A percentile compares a stretch with the other conserved stretches of the same genome.
Evolutionary conservation across 805 yeast species (phyloP).

Genomic region (Suhomyces tanzawaensis): DNA sequence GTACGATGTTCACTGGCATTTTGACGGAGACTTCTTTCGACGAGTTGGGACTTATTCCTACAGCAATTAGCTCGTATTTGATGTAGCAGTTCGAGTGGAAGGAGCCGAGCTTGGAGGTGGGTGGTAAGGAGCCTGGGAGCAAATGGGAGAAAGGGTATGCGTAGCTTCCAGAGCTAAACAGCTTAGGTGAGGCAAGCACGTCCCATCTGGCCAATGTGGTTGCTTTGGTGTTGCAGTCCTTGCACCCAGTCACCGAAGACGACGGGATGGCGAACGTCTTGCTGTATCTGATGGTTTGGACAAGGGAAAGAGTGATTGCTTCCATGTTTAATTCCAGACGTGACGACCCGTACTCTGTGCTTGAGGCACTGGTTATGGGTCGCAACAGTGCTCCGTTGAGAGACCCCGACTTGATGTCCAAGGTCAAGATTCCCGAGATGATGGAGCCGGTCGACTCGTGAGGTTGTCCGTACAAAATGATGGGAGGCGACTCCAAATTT

Average conservation of each 20-base stretch:
- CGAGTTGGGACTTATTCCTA: slow-evolving; percentile 27
- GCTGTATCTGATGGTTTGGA: slow-evolving; percentile 67
- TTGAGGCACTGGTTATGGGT: neutral
- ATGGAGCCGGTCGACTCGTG: slow-evolving; percentile 81
- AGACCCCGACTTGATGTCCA: slow-evolving; percentile 28
- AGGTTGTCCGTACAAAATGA: slow-evolving; percentile 78
- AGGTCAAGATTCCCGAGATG: slow-evolving; percentile 70
- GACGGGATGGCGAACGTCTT: slow-evolving; percentile 65
- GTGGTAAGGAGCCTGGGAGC: slow-evolving; percentile 84
- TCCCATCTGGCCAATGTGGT: slow-evolving; percentile 86
- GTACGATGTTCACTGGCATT: slow-evolving; percentile 67
- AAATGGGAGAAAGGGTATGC: slow-evolving; percentile 91
- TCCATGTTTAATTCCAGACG: slow-evolving; percentile 48
- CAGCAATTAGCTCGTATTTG: slow-evolving; percentile 74
- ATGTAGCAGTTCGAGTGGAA: slow-evolving; percentile 49
- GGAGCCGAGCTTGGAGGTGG: slow-evolving; percentile 66
- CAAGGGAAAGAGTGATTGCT: slow-evolving; percentile 60
- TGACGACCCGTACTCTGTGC: neutral
- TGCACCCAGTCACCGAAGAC: slow-evolving; percentile 48
- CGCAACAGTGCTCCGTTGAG: neutral
- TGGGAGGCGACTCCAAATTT: slow-evolving; percentile 85
- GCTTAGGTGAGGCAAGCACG: slow-evolving; percentile 57
- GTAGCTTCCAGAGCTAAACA: slow-evolving; percentile 67
- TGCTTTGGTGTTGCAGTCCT: slow-evolving; percentile 51
- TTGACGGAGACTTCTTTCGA: slow-evolving; percentile 33